Percentiles rank a stretch among this genome's conserved stretches.
These are phyloP conservation scores for Aspergillus ellipticus DNA, from an alignment of 495 filamentous ascomycete genomes.

Conservation along the genomic window DNA sequence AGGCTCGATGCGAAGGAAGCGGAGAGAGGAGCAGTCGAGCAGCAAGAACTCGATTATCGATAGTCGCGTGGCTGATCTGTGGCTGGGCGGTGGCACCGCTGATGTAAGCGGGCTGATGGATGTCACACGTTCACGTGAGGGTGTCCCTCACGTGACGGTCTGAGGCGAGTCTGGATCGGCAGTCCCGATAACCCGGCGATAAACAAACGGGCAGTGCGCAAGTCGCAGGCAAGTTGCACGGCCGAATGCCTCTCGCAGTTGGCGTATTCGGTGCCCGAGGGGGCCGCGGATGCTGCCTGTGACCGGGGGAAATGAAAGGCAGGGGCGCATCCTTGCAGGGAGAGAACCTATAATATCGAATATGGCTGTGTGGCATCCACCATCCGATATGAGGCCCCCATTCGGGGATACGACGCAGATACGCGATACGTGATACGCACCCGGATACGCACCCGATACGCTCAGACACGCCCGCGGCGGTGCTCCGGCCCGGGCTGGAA, in stretches of 20 bases:
- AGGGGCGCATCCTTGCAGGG: not conserved
- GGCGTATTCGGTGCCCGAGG: not conserved
- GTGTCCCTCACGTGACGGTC: too few relatives aligned
- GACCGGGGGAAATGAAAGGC: not conserved
- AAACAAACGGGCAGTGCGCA: too few relatives aligned
- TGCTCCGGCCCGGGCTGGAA: not conserved
- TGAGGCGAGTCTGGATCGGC: not conserved
- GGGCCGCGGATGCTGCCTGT: too few relatives aligned
- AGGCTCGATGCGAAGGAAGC: not conserved
- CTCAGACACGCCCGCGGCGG: too few relatives aligned
- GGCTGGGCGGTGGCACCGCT: conserved; percentile 15
- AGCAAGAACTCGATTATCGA: conserved; percentile 24
- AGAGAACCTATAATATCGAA: not conserved
- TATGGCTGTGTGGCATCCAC: not conserved
- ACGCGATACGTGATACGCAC: not conserved
- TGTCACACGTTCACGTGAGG: too few relatives aligned
- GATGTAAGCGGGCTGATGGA: too few relatives aligned
- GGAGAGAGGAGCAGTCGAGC: not conserved
- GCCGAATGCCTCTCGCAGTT: too few relatives aligned
- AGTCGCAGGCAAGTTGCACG: too few relatives aligned
- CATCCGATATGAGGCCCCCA: not conserved
- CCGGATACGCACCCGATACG: not conserved
- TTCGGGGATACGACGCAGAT: not conserved
- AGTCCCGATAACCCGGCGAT: too few relatives aligned
- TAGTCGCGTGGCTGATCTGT: conserved; percentile 14